Percentiles rank a stretch among this genome's conserved stretches.
Conservation (phyloP, 148 eudicot species). For the Polygonum maritimum region DNA sequence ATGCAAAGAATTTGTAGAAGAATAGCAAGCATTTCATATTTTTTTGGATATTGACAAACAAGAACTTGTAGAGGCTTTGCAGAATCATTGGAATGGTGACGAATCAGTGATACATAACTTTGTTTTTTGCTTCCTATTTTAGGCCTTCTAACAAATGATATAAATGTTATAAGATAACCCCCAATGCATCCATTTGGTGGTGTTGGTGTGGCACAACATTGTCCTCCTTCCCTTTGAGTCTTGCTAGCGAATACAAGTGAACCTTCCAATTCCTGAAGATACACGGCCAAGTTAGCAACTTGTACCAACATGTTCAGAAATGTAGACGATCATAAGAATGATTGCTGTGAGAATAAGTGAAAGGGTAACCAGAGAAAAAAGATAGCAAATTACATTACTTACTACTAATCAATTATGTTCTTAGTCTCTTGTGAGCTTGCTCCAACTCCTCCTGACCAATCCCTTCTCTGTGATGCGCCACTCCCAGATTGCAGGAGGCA, state of each 20-base stretch:
- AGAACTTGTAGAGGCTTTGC: no score
- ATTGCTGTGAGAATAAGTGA: no score
- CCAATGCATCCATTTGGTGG: not conserved
- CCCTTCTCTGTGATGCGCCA: slow-evolving; percentile 20
- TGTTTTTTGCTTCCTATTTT: no score
- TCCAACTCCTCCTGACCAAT: slow-evolving; percentile 16
- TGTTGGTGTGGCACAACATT: not conserved
- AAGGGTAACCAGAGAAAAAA: not conserved
- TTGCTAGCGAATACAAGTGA: not conserved
- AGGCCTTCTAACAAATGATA: no score
- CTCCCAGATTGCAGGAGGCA: slow-evolving; percentile 10
- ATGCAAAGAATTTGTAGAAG: no score
- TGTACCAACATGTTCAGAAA: not conserved
- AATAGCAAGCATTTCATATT: no score
- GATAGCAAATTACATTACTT: not conserved
- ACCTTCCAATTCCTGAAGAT: not conserved
- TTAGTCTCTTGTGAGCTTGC: slow-evolving; percentile 27
- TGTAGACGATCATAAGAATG: no score
- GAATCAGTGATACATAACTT: no score
- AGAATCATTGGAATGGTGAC: no score
- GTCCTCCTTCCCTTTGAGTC: not conserved
- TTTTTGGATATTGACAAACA: no score
- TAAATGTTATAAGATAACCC: no score
- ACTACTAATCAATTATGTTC: slow-evolving; percentile 10
- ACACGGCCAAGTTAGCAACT: not conserved